Base-by-base conservation (phyloP, 2,329 filamentous ascomycete species). In the Davidsoniella virescens region DNA sequence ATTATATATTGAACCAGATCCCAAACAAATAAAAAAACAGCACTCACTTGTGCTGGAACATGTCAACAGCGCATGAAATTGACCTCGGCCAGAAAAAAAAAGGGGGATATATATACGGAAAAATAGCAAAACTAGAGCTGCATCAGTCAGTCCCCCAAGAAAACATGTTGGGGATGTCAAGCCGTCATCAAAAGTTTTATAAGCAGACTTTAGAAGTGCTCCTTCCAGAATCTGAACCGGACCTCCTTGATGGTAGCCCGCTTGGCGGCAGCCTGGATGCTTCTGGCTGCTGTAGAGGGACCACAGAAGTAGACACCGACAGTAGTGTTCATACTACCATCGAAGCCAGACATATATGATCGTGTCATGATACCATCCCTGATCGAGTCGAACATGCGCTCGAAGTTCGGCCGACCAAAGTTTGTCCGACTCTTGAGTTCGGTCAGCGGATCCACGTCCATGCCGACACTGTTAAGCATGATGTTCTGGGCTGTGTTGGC, bases 211-310 rank as follows among this genome's bases (percentile, higher is more conserved):
- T 72, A 82, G 62, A 82, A 82, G 62, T 98, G 90, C 67, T 98
- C 92, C 70, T 98, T 98, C 92, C 92, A 98, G 72, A 98, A 98
- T 59, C 86, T 84, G 70, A 96, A 98, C 60, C 81, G 78, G 50
- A 98, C 87, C 57, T 94, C 84, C 55, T 76, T 76, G 33, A 76
- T 79, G 9, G 79, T 84, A 12, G 83, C 82, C 49, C 70, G 64
- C 60, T 83, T 84, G 56, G 86, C 84, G n/a, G 92, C 88, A 61
- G 78, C 76, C 65, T 84, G 82, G 62, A 98, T 95, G 59, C 86
- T 78, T 56, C 87, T 76, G 5, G 90, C 90, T 66, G 54, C 54
- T 16, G 53, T 48, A 16, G 54, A 52, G 10, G 55, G 54, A 20
- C 54, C 54, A 16, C 55, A 55, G 29, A 55, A 56, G 51, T 56